Evolutionary conservation across 2,329 filamentous ascomycete genomes (phyloP).

Genomic region (Monilinia aucupariae): DNA sequence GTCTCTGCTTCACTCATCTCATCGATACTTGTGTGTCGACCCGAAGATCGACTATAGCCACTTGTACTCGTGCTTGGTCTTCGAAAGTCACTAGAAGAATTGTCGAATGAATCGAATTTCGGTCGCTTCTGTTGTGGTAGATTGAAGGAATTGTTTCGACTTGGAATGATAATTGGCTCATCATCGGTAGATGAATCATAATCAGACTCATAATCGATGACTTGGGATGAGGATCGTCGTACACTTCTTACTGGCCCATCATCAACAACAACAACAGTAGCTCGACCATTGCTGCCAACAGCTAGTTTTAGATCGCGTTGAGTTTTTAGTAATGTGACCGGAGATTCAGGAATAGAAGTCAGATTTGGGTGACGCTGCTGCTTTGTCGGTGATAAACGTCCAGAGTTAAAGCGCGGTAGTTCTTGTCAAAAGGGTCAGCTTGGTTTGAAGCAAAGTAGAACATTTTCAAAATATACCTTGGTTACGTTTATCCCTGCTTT

Average conservation of each 20-base stretch:
- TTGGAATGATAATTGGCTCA: conserved; percentile 60
- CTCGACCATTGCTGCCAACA: conserved; percentile 56
- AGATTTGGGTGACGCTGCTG: conserved; percentile 44
- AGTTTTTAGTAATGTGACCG: conserved; percentile 34
- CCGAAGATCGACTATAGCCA: conserved; percentile 32
- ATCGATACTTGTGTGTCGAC: conserved; percentile 27
- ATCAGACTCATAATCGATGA: conserved; percentile 42
- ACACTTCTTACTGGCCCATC: conserved; percentile 24
- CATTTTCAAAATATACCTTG: conserved; percentile 22
- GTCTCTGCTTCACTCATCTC: conserved; percentile 56
- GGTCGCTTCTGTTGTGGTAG: conserved; percentile 26
- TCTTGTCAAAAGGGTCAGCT: conserved; percentile 23
- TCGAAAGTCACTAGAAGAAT: conserved; percentile 20
- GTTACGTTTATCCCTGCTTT: conserved; percentile 27
- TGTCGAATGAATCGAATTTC: conserved; percentile 29
- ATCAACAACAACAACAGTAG: conserved; percentile 30
- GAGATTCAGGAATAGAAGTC: conserved; percentile 53
- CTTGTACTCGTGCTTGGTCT: conserved; percentile 26
- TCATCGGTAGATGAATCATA: conserved; percentile 55
- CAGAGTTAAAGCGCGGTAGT: conserved; percentile 24
- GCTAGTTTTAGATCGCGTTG: conserved; percentile 57
- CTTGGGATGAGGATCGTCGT: conserved; percentile 20
- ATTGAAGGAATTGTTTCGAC: conserved; percentile 51
- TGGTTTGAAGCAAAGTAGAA: not conserved
- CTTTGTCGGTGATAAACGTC: conserved; percentile 46